These are phyloP conservation scores for Geotrichum fermentans DNA, from an alignment of 1,139 yeast genomes.

Conservation along the genomic window DNA sequence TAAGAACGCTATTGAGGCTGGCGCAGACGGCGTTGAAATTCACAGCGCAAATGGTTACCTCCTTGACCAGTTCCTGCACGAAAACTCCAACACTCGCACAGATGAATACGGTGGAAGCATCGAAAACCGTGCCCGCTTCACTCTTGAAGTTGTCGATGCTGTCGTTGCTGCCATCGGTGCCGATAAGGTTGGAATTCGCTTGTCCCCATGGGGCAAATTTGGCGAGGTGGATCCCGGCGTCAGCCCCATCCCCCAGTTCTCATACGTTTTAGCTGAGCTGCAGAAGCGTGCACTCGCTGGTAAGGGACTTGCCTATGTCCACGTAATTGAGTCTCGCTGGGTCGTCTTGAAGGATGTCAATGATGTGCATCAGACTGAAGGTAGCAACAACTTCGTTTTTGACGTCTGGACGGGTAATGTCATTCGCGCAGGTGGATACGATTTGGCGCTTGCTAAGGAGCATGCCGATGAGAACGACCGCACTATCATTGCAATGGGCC, in stretches of 20 bases:
- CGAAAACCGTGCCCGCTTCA: constrained; percentile 59
- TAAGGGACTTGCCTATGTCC: constrained; percentile 46
- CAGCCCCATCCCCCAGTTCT: constrained; percentile 31
- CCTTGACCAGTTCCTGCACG: constrained; percentile 49
- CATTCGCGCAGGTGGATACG: constrained; percentile 41
- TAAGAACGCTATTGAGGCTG: constrained; percentile 47
- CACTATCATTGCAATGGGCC: constrained; percentile 45
- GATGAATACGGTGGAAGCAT: constrained; percentile 67
- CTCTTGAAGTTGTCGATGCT: constrained; percentile 53
- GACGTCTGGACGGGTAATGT: constrained; percentile 40
- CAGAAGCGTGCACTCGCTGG: constrained; percentile 35
- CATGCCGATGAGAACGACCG: constrained; percentile 37
- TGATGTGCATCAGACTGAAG: constrained; percentile 11
- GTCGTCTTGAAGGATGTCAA: constrained; percentile 5
- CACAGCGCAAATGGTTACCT: constrained; percentile 70
- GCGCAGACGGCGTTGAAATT: constrained; percentile 65
- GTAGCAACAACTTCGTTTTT: constrained; percentile 16
- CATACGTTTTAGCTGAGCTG: constrained; percentile 33
- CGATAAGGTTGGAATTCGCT: constrained; percentile 50
- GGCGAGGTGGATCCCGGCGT: constrained; percentile 37
- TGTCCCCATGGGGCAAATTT: constrained; percentile 52
- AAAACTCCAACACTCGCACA: constrained; percentile 52
- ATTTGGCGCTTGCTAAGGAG: constrained; percentile 29
- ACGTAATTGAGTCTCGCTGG: constrained; percentile 44
- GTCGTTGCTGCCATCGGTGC: constrained; percentile 51